Evolutionary conservation across 768 basidiomycete genomes (phyloP).

Genomic region (Hortiboletus flavorubellus): DNA sequence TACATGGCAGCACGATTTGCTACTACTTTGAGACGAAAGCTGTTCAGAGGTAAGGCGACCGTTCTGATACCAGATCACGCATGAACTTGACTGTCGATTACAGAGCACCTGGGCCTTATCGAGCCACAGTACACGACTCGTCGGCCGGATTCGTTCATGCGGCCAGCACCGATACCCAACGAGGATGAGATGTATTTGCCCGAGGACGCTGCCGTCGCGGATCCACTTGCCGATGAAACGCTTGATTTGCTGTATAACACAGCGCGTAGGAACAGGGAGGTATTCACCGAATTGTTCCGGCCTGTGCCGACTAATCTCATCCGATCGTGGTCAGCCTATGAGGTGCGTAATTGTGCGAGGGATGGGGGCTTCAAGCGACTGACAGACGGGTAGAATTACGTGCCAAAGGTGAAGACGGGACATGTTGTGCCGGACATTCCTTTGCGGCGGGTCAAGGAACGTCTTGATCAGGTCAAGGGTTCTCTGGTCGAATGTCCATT

Average conservation of each 20-base stretch:
- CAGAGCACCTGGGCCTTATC: constrained; percentile 88
- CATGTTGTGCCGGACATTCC: constrained; percentile 73
- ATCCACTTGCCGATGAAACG: constrained; percentile 68
- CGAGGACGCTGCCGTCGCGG: constrained; percentile 69
- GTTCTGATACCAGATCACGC: neutral
- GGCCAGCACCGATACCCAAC: constrained; percentile 68
- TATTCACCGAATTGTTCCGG: constrained; percentile 84
- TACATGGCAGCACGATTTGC: constrained; percentile 80
- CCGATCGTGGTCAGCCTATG: constrained; percentile 73
- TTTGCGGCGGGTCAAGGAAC: constrained; percentile 68
- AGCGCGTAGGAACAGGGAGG: constrained; percentile 75
- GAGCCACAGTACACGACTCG: constrained; percentile 56
- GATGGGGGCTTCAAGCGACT: constrained; percentile 5
- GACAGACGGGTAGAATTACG: constrained; percentile 51
- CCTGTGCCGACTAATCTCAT: constrained; percentile 86
- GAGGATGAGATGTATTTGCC: constrained; percentile 56
- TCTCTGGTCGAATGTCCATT: constrained; percentile 74
- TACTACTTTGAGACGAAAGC: constrained; percentile 72
- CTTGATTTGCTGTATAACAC: constrained; percentile 62
- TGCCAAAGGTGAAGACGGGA: constrained; percentile 74
- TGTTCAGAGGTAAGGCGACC: constrained; percentile 65
- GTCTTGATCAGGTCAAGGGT: constrained; percentile 66
- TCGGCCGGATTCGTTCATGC: constrained; percentile 61
- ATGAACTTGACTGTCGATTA: constrained; percentile 6
- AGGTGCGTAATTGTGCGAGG: constrained; percentile 42